Conservation (phyloP, 225 moss, liverwort and hornwort species). For the Polytrichum formosum region DNA sequence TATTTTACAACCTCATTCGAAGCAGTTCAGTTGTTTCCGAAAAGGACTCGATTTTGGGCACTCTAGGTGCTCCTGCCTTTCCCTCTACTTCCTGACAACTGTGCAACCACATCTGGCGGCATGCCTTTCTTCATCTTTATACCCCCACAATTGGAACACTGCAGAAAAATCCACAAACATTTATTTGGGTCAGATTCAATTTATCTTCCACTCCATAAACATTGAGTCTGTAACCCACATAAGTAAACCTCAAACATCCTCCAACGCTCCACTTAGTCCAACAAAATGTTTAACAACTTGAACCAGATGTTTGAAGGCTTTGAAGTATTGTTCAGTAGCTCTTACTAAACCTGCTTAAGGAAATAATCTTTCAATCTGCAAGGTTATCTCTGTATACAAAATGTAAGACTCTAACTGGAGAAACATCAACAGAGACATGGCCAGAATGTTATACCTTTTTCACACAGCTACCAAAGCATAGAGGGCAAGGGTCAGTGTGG, state of each 20-base stretch:
- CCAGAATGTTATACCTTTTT: slow-evolving; percentile 48
- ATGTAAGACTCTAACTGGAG: too few species aligned
- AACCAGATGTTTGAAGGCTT: too few species aligned
- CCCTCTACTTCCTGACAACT: slow-evolving; percentile 5
- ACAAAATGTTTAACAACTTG: neutral
- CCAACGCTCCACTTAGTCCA: neutral
- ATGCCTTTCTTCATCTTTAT: slow-evolving; percentile 56
- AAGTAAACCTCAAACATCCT: neutral
- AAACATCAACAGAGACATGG: neutral
- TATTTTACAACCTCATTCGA: neutral
- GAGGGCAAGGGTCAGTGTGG: slow-evolving; percentile 63
- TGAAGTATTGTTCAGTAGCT: too few species aligned
- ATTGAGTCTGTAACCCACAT: neutral
- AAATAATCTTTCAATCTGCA: too few species aligned
- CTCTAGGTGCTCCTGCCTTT: neutral
- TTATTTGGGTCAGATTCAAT: neutral
- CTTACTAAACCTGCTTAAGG: too few species aligned
- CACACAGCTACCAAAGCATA: slow-evolving; percentile 71
- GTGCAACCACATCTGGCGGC: slow-evolving; percentile 20
- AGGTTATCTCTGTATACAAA: too few species aligned
- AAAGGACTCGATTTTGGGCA: neutral
- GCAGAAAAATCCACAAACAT: slow-evolving; percentile 5
- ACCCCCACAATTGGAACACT: slow-evolving; percentile 79
- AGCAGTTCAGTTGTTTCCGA: neutral
- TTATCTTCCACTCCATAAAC: neutral